Percentiles rank a stretch among this genome's conserved stretches.
phyloP scores from a whole-genome alignment of 2,329 filamentous ascomycete species.

The Talaromyces sp. region DNA sequence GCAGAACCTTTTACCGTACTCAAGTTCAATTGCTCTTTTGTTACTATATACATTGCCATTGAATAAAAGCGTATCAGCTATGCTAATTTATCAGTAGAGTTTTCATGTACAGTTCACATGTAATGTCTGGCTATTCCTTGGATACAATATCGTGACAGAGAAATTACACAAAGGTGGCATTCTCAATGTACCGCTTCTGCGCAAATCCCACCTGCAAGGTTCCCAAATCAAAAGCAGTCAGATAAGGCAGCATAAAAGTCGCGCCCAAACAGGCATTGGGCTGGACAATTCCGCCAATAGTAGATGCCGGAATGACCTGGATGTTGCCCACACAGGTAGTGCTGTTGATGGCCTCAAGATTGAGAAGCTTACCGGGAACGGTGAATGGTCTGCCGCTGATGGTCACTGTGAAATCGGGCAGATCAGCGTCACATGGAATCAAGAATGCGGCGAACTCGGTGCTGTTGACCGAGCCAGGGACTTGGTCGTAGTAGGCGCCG shows the following conservation, averaged over 20 bases:
- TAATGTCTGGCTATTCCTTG: neutral
- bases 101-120: neutral
- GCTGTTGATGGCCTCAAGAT: neutral
- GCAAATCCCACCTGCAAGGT: slow-evolving; percentile 10
- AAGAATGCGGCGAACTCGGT: slow-evolving; percentile 49
- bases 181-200: slow-evolving; percentile 10
- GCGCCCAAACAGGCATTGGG: slow-evolving; percentile 12
- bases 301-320: slow-evolving; percentile 7
- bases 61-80: too few relatives aligned
- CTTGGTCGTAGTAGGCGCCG: slow-evolving; percentile 56
- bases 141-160: too few relatives aligned
- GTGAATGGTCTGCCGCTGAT: slow-evolving; percentile 51
- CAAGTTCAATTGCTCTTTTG: too few relatives aligned
- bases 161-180: slow-evolving; percentile 10
- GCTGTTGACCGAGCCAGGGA: slow-evolving; percentile 49
- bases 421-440: slow-evolving; percentile 54
- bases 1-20: too few relatives aligned
- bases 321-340: slow-evolving; percentile 14
- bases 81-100: neutral
- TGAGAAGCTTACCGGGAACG: slow-evolving; percentile 26
- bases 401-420: slow-evolving; percentile 53
- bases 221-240: slow-evolving; percentile 9
- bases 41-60: neutral
- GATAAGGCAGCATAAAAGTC: slow-evolving; percentile 13
- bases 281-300: neutral